phyloP scores from a whole-genome alignment of 2,329 filamentous ascomycete genomes.

The Aureobasidium namibiae region DNA sequence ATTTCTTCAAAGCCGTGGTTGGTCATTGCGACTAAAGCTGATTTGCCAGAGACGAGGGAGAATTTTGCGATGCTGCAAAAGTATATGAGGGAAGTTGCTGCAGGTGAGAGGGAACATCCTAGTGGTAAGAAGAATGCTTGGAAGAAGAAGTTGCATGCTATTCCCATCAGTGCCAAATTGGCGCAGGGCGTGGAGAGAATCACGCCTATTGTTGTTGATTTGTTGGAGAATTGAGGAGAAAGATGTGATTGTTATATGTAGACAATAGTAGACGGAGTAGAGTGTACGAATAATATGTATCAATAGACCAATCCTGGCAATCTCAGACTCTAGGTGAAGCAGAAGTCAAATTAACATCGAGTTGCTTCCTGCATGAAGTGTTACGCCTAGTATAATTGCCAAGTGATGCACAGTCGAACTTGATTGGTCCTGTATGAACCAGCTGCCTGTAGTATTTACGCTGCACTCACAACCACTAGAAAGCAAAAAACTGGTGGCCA shows the following conservation, averaged over 20 bases:
- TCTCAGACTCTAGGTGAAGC: too few relatives aligned
- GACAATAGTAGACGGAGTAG: too few relatives aligned
- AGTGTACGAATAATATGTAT: not conserved
- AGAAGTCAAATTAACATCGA: too few relatives aligned
- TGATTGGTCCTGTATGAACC: not conserved
- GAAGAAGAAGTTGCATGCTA: slow-evolving; percentile 49
- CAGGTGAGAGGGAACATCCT: slow-evolving; percentile 60
- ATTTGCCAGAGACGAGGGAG: slow-evolving; percentile 66
- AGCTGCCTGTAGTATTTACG: not conserved
- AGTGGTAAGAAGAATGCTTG: slow-evolving; percentile 58
- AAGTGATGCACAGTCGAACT: not conserved
- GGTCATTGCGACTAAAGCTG: slow-evolving; percentile 88
- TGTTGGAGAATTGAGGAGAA: slow-evolving; percentile 45
- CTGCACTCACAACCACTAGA: not conserved
- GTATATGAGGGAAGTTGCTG: slow-evolving; percentile 62
- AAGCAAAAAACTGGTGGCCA: too few relatives aligned
- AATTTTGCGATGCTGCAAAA: slow-evolving; percentile 63
- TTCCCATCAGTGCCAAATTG: slow-evolving; percentile 85
- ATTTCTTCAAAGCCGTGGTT: slow-evolving; percentile 97
- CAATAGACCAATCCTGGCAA: not conserved
- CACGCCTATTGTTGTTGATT: slow-evolving; percentile 61
- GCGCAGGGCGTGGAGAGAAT: slow-evolving; percentile 74
- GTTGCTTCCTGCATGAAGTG: too few relatives aligned
- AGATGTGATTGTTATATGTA: not conserved
- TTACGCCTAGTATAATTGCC: too few relatives aligned